These are phyloP conservation scores for Orbilia oligospora DNA, from an alignment of 2,329 filamentous ascomycete species.

Conservation along the genomic window DNA sequence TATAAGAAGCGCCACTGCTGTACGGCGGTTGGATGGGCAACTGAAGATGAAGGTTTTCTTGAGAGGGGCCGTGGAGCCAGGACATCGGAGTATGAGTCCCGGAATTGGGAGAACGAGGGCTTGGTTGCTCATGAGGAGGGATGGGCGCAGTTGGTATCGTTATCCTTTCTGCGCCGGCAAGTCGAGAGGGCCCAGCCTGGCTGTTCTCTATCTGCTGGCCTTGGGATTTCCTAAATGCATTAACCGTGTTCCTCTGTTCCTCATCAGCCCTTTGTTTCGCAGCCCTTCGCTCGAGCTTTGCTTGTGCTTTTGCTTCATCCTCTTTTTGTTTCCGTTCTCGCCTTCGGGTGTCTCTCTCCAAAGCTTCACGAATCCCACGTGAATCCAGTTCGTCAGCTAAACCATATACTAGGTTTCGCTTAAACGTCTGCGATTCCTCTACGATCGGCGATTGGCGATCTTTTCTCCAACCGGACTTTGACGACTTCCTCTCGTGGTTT, in stretches of 20 bases:
- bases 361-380: constrained; percentile 84
- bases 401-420: constrained; percentile 71
- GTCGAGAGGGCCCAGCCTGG: constrained; percentile 59
- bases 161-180: constrained; percentile 65
- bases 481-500: constrained; percentile 67
- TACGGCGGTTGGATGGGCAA: constrained; percentile 23
- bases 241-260: constrained; percentile 66
- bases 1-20: constrained; percentile 42
- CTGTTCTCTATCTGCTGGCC: constrained; percentile 44
- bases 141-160: constrained; percentile 37
- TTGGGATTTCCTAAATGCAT: constrained; percentile 45
- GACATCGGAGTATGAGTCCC: constrained; percentile 63
- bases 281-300: constrained; percentile 76
- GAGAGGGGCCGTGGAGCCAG: constrained; percentile 63
- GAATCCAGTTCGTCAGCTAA: constrained; percentile 89
- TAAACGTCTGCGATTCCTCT: constrained; percentile 74
- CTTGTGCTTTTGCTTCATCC: constrained; percentile 78
- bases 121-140: constrained; percentile 25
- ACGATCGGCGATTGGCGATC: constrained; percentile 72
- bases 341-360: constrained; percentile 89
- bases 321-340: constrained; percentile 79
- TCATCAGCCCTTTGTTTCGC: constrained; percentile 77
- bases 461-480: constrained; percentile 71
- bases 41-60: constrained; percentile 61
- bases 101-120: constrained; percentile 42